Base-by-base conservation (phyloP, 495 filamentous ascomycete genomes). In the Penicillium goetzii region DNA sequence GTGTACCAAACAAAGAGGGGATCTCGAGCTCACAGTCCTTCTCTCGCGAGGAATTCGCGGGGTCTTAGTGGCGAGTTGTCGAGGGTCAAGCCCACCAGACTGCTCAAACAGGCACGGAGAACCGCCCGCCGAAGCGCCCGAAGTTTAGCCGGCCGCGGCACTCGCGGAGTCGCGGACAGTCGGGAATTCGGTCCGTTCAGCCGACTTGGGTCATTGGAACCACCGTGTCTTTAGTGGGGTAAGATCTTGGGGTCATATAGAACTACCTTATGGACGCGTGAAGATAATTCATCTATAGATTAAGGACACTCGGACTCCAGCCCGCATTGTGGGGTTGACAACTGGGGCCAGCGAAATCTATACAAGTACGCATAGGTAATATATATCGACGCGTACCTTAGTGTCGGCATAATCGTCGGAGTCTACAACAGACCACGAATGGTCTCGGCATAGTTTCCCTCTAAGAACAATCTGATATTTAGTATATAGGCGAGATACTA, bases 81-180 rank as follows among this genome's bases (percentile, higher is more conserved):
- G 23, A 28, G 12, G 28, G 21, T 8, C 50, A 17, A 36, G 53
- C 53, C 30, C 26, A 32, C 36, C 25, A 19, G 15, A 17, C 43
- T 15, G 43, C 65, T 65, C 59, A 63, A 69, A 60, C n/a, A 32
- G 64, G n/a, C 63, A 69, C 67, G 67, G 67, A 69, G 67, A 23
- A 32, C 34, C 17, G 41, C 21, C 69, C 69, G 69, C 50, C 9
- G 66, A n/a, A 38, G 41, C 17, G 33, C 30, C 69, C 69, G 69
- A 72, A 60, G 69, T 70, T 72, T 72, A 67, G 41, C 69, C 69
- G 69, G 32, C 49, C 43, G 52, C 49, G 17, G 49, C 43, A 34
- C 50, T 53, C 50, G 50, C 43, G 43, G 43, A 34, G n/a, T 53
- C 50, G 26, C 43, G 43, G 43, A 4, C 21, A 47, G 3, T 23